Evolutionary conservation across 345 rosid species (phyloP).

Genomic region (Lepidium didymum): DNA sequence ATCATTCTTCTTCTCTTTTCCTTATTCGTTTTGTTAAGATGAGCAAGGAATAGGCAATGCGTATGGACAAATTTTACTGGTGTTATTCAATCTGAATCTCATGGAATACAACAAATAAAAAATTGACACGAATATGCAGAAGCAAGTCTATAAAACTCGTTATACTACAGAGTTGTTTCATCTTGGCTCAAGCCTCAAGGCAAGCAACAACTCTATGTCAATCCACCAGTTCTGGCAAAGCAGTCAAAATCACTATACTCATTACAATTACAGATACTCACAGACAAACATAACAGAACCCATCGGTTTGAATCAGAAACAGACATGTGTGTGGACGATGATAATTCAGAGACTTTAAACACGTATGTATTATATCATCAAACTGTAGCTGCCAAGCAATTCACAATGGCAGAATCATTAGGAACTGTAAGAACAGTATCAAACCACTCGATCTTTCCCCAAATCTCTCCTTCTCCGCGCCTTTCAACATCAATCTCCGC

Average conservation of each 20-base stretch:
- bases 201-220: not conserved
- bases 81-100: not conserved
- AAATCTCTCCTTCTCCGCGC: conserved; percentile 42
- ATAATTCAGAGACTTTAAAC: not conserved
- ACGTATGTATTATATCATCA: conserved; percentile 23
- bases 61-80: not conserved
- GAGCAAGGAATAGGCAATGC: not conserved
- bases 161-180: not conserved
- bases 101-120: conserved; percentile 2
- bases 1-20: not conserved
- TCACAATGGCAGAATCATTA: conserved; percentile 47
- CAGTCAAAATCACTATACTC: not conserved
- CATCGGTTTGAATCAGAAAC: not conserved
- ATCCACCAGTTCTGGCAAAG: not conserved
- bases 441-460: conserved; percentile 64
- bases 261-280: not conserved
- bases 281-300: not conserved
- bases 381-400: conserved; percentile 58
- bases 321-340: not conserved
- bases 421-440: conserved; percentile 47
- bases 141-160: not conserved
- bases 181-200: conserved; percentile 3
- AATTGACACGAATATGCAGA: not conserved
- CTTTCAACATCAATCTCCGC: conserved; percentile 59
- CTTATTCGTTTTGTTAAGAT: too few species aligned